Conservation (phyloP, 2,329 filamentous ascomycete genomes). For the Aspergillus viridinutans region DNA sequence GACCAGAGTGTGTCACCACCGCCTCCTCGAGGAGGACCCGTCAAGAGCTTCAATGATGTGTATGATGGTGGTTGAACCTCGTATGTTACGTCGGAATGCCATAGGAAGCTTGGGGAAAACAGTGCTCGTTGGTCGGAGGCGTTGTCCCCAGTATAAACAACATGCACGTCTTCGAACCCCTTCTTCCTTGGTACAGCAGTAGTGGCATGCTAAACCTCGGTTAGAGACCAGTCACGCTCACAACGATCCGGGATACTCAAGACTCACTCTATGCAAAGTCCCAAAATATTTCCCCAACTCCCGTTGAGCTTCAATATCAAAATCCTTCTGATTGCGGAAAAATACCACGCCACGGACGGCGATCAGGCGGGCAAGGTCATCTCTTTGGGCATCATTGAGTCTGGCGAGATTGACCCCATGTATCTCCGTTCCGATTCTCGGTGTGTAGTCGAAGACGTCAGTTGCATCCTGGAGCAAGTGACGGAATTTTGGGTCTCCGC, state of each 20-base stretch:
- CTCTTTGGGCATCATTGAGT: slow-evolving; percentile 50
- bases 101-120: slow-evolving; percentile 53
- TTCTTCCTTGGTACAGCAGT: slow-evolving; percentile 47
- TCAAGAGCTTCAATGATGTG: slow-evolving; percentile 52
- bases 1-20: slow-evolving; percentile 58
- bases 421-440: slow-evolving; percentile 54
- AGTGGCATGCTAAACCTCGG: slow-evolving; percentile 44
- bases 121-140: slow-evolving; percentile 51
- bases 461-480: slow-evolving; percentile 51
- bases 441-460: slow-evolving; percentile 54
- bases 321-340: slow-evolving; percentile 53
- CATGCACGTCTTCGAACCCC: slow-evolving; percentile 54
- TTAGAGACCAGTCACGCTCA: slow-evolving; percentile 4
- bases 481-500: slow-evolving; percentile 52
- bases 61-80: slow-evolving; percentile 56
- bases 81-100: slow-evolving; percentile 56
- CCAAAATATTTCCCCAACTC: slow-evolving; percentile 52
- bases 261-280: slow-evolving; percentile 45
- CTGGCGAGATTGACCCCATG: slow-evolving; percentile 49
- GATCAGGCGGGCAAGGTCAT: slow-evolving; percentile 52
- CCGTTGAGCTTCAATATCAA: slow-evolving; percentile 52
- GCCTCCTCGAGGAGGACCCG: slow-evolving; percentile 51
- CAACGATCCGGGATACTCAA: neutral
- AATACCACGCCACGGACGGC: slow-evolving; percentile 55
- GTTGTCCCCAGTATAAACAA: slow-evolving; percentile 52